These are phyloP conservation scores for Croton setiger DNA, from an alignment of 441 rosid genomes.

Conservation along the genomic window DNA sequence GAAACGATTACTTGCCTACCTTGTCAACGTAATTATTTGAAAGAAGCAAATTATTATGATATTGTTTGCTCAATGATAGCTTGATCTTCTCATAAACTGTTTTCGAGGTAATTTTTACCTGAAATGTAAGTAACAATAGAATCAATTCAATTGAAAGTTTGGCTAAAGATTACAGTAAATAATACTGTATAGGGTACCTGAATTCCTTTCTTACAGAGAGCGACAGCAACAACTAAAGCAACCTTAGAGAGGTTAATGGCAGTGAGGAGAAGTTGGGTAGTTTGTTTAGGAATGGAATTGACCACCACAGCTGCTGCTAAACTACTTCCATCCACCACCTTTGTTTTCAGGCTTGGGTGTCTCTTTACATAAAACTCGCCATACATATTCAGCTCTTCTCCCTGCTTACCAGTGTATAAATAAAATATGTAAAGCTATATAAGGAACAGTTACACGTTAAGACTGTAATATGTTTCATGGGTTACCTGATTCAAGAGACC, in stretches of 20 bases:
- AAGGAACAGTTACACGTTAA: too few species aligned
- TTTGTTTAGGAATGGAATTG: constrained; percentile 56
- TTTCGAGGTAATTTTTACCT: too few species aligned
- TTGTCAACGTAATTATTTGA: too few species aligned
- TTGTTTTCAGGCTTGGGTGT: constrained; percentile 44
- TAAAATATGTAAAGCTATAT: too few species aligned
- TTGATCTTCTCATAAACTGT: too few species aligned
- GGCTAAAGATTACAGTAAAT: too few species aligned
- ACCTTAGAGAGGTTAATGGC: constrained; percentile 38
- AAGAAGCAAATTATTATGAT: too few species aligned
- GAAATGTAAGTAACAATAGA: too few species aligned
- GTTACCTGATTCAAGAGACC: constrained; percentile 72
- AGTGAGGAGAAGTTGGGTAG: constrained; percentile 43
- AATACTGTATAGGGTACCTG: too few species aligned
- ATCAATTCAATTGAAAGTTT: too few species aligned
- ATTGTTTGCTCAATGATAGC: too few species aligned
- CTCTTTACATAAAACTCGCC: constrained; percentile 43
- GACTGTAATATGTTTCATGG: background rate
- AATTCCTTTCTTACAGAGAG: constrained; percentile 37
- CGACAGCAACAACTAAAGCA: constrained; percentile 39
- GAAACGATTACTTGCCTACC: too few species aligned
- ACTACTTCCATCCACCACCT: constrained; percentile 69
- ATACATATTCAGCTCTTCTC: constrained; percentile 44
- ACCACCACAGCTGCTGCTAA: constrained; percentile 53
- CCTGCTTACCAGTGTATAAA: constrained; percentile 20